These are phyloP conservation scores for Ambispora gerdemannii DNA, from an alignment of 192 early-diverging fungal species.

Conservation along the genomic window DNA sequence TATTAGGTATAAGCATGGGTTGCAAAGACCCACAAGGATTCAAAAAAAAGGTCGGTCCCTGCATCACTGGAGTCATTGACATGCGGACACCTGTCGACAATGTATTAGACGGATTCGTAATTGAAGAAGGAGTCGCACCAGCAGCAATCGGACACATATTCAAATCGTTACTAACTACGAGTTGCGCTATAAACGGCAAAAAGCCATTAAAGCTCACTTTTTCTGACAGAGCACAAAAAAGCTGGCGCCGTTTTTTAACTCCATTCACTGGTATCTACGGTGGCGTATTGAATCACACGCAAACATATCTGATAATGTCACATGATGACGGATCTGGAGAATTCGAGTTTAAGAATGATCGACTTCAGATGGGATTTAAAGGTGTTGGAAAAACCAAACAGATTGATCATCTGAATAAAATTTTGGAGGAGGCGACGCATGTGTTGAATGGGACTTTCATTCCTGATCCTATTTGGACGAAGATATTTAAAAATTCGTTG, in stretches of 20 bases:
- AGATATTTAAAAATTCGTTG: constrained; percentile 33
- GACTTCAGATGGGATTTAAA: constrained; percentile 36
- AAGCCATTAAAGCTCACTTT: constrained; percentile 29
- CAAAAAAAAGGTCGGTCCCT: constrained; percentile 40
- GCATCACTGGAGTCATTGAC: constrained; percentile 47
- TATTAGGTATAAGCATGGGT: constrained; percentile 36
- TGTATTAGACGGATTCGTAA: constrained; percentile 46
- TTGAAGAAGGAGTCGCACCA: constrained; percentile 46
- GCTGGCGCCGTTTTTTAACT: constrained; percentile 33
- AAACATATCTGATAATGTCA: constrained; percentile 49
- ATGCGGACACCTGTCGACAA: constrained; percentile 35
- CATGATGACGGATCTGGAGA: constrained; percentile 45
- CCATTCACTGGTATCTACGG: constrained; percentile 34
- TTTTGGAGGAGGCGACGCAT: constrained; percentile 31
- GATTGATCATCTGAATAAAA: constrained; percentile 33
- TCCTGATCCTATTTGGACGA: constrained; percentile 36
- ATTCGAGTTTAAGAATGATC: constrained; percentile 36
- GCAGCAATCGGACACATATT: constrained; percentile 28
- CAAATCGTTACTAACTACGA: constrained; percentile 26
- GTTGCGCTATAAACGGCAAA: constrained; percentile 16
- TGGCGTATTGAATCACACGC: constrained; percentile 45
- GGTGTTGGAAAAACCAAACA: constrained; percentile 36
- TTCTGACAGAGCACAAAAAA: constrained; percentile 32
- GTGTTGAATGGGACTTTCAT: constrained; percentile 38
- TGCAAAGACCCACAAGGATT: constrained; percentile 34